A percentile compares a stretch with the other conserved stretches of the same genome.
Evolutionary conservation across 2,329 filamentous ascomycete species (phyloP).

Genomic region (Cladosporium sp.): DNA sequence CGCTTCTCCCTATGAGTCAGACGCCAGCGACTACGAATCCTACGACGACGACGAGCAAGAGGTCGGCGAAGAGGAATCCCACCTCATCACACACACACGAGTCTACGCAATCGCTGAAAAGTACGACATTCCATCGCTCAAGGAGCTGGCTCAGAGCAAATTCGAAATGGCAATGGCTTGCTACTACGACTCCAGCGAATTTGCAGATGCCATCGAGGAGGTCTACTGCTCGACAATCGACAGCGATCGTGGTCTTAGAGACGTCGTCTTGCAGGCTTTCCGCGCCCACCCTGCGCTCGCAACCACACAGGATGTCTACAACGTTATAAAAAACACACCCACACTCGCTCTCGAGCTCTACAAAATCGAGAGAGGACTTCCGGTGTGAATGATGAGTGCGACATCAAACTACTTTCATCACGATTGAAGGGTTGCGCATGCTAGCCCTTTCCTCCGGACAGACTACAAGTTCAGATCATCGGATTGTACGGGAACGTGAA

Average conservation of each 20-base stretch:
- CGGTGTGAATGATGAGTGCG: slow-evolving; percentile 15
- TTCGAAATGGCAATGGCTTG: slow-evolving; percentile 43
- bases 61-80: slow-evolving; percentile 35
- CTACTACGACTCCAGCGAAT: slow-evolving; percentile 42
- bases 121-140: slow-evolving; percentile 47
- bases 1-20: slow-evolving; percentile 27
- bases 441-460: neutral
- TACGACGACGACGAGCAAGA: slow-evolving; percentile 32
- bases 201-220: slow-evolving; percentile 46
- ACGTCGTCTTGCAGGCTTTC: slow-evolving; percentile 46
- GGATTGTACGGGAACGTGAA: too few species aligned
- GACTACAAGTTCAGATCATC: neutral
- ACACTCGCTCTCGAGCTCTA: slow-evolving; percentile 47
- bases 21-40: slow-evolving; percentile 34
- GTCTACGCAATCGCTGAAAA: slow-evolving; percentile 50
- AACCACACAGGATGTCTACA: slow-evolving; percentile 43
- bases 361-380: slow-evolving; percentile 44
- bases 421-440: neutral
- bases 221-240: slow-evolving; percentile 48
- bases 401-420: neutral
- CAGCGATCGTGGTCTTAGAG: slow-evolving; percentile 45
- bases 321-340: slow-evolving; percentile 42
- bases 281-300: slow-evolving; percentile 43
- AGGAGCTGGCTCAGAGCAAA: slow-evolving; percentile 42
- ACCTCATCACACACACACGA: slow-evolving; percentile 44